Percentiles rank a stretch among this genome's conserved stretches.
phyloP scores from a whole-genome alignment of 179 eudicot species.

The Silene vulgaris region DNA sequence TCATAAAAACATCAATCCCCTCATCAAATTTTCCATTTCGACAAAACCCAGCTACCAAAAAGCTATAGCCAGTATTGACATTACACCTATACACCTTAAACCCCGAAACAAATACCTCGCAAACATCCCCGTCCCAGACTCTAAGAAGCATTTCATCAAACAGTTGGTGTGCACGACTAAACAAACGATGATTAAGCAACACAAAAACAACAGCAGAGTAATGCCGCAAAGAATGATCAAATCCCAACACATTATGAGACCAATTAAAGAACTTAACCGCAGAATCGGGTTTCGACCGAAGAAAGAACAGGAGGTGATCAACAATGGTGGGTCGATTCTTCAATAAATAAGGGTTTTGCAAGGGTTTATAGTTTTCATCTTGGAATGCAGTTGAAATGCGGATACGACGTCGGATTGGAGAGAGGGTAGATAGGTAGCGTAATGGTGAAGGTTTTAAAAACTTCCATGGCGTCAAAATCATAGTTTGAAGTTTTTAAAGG shows the following conservation, averaged over 20 bases:
- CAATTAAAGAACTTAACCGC: constrained; percentile 49
- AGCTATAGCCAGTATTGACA: constrained; percentile 49
- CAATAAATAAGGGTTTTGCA: constrained; percentile 10
- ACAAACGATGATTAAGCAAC: constrained; percentile 41
- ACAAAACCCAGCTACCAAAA: constrained; percentile 50
- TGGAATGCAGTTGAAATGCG: constrained; percentile 25
- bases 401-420: constrained; percentile 17
- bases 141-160: constrained; percentile 41
- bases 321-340: constrained; percentile 28
- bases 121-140: constrained; percentile 32
- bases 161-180: constrained; percentile 44
- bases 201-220: constrained; percentile 35
- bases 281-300: constrained; percentile 48
- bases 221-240: constrained; percentile 28
- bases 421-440: constrained; percentile 11
- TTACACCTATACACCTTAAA: constrained; percentile 36
- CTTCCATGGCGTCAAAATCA: constrained; percentile 25
- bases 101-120: constrained; percentile 34
- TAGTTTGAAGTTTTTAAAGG: constrained; percentile 16
- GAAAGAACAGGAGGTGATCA: constrained; percentile 32
- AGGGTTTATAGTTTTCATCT: constrained; percentile 22
- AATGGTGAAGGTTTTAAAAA: constrained; percentile 19
- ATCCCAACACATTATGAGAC: constrained; percentile 42
- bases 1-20: constrained; percentile 37
- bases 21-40: constrained; percentile 41